Evolutionary conservation across 768 basidiomycete genomes (phyloP).

Genomic region (Mycena floridula): DNA sequence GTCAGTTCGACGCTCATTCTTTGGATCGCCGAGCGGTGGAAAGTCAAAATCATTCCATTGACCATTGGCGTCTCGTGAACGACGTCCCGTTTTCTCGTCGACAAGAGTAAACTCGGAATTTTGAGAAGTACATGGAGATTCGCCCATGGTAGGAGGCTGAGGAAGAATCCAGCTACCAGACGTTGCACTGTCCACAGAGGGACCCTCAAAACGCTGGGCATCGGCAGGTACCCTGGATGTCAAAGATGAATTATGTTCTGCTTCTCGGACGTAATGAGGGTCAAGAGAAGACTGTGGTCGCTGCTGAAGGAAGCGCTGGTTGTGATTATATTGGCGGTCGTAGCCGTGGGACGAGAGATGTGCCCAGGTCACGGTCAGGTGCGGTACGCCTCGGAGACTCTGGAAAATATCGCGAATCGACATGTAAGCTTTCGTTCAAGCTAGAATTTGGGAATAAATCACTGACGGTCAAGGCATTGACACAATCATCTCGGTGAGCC

Average conservation of each 20-base stretch:
- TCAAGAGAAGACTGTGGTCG: slow-evolving; percentile 21
- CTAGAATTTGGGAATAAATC: not conserved
- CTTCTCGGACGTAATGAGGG: slow-evolving; percentile 24
- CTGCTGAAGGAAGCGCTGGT: slow-evolving; percentile 4
- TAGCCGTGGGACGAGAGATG: slow-evolving; percentile 42
- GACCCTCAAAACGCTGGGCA: not conserved
- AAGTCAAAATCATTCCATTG: slow-evolving; percentile 31
- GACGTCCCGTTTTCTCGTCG: not conserved
- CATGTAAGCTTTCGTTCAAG: too few species aligned
- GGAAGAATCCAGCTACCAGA: not conserved
- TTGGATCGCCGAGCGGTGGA: slow-evolving; percentile 25
- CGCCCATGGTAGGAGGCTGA: not conserved
- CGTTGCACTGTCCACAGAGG: not conserved
- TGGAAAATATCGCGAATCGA: slow-evolving; percentile 17
- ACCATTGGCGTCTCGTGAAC: not conserved
- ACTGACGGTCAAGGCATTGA: slow-evolving; percentile 64
- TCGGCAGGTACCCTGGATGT: too few species aligned
- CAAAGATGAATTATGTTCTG: too few species aligned
- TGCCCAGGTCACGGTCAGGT: slow-evolving; percentile 75
- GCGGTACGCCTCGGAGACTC: slow-evolving; percentile 66
- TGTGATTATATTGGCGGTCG: slow-evolving; percentile 2
- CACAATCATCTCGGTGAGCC: slow-evolving; percentile 69
- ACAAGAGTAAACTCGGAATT: not conserved
- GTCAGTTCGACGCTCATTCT: slow-evolving; percentile 17
- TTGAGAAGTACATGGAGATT: not conserved